Percentiles rank a stretch among this genome's conserved stretches.
Conservation (phyloP, 2,329 filamentous ascomycete species). For the Colletotrichum noveboracense region DNA sequence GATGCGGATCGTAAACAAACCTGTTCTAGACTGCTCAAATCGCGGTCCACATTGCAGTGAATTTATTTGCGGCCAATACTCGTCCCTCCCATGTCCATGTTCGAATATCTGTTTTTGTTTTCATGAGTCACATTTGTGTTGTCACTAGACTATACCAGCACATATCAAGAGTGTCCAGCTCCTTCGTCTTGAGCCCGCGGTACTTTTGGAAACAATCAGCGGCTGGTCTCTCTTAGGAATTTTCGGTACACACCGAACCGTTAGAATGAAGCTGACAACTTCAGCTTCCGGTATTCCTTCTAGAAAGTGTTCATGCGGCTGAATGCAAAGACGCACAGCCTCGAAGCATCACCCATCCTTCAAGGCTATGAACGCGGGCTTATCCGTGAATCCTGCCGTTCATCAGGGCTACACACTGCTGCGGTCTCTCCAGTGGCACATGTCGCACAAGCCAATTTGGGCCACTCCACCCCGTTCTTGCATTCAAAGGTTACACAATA, state of each 20-base stretch:
- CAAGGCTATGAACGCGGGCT: background rate
- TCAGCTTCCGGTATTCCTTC: background rate
- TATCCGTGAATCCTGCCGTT: background rate
- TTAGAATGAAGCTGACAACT: background rate
- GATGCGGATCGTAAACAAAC: background rate
- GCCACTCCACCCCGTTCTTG: background rate
- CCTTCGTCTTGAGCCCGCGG: accelerated
- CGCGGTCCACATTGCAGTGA: background rate
- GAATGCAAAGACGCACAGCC: background rate
- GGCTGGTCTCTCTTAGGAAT: background rate
- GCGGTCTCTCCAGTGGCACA: background rate
- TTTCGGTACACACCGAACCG: background rate
- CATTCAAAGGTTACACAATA: background rate
- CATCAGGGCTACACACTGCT: background rate
- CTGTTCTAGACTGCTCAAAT: background rate
- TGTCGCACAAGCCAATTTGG: background rate
- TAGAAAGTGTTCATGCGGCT: background rate
- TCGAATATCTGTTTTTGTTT: background rate
- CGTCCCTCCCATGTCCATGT: background rate
- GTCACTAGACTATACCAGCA: background rate
- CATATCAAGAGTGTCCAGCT: accelerated
- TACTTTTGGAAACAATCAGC: background rate
- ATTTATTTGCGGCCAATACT: background rate
- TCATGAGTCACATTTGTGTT: background rate
- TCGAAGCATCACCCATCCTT: background rate